Evolutionary conservation across 441 rosid genomes (phyloP).

Genomic region (Erysimum pusillum): DNA sequence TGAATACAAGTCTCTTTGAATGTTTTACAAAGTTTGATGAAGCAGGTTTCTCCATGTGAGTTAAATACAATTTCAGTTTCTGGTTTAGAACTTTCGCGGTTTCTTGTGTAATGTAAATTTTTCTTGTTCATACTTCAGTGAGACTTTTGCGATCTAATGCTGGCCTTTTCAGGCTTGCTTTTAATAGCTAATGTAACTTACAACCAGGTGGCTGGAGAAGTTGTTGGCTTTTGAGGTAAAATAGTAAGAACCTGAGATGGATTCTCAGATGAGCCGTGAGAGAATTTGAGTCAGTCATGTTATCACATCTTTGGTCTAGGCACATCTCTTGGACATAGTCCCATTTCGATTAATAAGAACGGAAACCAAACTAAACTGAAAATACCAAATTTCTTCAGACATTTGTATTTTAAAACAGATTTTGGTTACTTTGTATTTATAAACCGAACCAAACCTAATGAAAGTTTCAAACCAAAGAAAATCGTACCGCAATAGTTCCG

Average conservation of each 20-base stretch:
- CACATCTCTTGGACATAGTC: background rate
- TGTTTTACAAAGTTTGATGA: constrained; percentile 26
- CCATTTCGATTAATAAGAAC: too few species aligned
- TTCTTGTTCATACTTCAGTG: background rate
- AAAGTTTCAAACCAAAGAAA: background rate
- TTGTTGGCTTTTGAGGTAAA: background rate
- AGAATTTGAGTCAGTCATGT: background rate
- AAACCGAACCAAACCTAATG: background rate
- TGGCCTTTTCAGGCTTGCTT: too few species aligned
- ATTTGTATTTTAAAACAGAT: too few species aligned
- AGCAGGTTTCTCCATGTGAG: constrained; percentile 17
- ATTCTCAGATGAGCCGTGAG: background rate
- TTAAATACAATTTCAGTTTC: constrained; percentile 22
- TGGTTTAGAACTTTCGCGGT: background rate
- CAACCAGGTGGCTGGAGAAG: background rate
- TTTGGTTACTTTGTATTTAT: too few species aligned
- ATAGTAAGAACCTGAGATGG: background rate
- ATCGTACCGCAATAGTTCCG: too few species aligned
- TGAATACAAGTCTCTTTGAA: constrained; percentile 14
- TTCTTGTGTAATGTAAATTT: constrained; percentile 24
- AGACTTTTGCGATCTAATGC: too few species aligned
- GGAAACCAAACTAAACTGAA: background rate
- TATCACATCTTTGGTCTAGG: background rate
- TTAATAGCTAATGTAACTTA: background rate
- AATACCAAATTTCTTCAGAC: background rate